Evolutionary conservation across 257 asterid species (phyloP), one percentile per base, ranked within the genome.

Genomic region (Fraxinus anomala): DNA sequence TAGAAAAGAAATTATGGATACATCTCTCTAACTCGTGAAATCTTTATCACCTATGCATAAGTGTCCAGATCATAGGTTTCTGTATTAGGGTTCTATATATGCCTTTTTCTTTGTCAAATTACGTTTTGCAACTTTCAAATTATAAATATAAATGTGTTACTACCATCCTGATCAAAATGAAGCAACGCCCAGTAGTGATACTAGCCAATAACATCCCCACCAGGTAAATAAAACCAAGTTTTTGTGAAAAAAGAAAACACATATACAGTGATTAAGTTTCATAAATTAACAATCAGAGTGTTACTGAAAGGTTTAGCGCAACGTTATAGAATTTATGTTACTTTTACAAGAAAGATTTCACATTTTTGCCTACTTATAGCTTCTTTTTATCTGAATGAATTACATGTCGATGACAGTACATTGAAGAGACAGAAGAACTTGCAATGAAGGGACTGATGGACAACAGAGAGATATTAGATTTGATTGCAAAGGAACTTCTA

Each of bases 401-500:
- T 80, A 66, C 66, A 23, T 81, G 70, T 69, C 81, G 44, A 77
- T 83, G 72, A 72, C 92, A 94, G 99, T 93, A 91, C 89, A 93
- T 96, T 73, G 89, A 88, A 68, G 99, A 96, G 93, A 89, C 99
- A 0, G 98, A 96, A 86, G 96, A 89, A 85, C 90, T 93, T 83
- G 99, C 99, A 71, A 89, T 92, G 95, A 89, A 87, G 86, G 98
- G 97, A 73, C 85, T 92, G 81, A 85, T 73, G 87, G 94, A 89
- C 80, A 96, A 96, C 91, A 86, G 85, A n/a, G 95, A 88, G 74
- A 86, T 93, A 79, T 82, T 92, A 75, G 97, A 96, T 71, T 78
- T 79, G 80, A 91, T 96, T 79, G 88, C 96, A 39, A 75, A 80
- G 78, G 87, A 90, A 80, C 91, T 96, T 81, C 77, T 91, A n/a